phyloP scores from a whole-genome alignment of 2,329 filamentous ascomycete species.

The Arthrobotrys sphaeroides region DNA sequence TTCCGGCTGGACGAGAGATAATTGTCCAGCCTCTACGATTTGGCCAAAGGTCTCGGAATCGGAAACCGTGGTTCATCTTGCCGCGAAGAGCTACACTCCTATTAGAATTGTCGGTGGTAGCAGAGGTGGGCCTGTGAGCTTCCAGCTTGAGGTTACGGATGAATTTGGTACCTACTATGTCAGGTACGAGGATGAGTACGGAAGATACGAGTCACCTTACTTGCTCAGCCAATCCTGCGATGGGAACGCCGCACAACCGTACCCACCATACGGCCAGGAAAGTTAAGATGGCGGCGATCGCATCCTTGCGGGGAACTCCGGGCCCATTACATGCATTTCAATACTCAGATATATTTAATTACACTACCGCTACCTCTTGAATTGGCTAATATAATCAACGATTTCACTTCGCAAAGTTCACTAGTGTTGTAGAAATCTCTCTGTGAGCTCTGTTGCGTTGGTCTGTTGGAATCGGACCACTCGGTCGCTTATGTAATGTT shows the following conservation, averaged over 20 bases:
- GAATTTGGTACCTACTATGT: background rate
- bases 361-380: no score
- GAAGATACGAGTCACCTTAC: background rate
- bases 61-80: background rate
- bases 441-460: no score
- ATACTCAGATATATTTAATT: no score
- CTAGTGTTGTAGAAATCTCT: no score
- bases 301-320: no score
- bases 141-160: background rate
- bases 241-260: background rate
- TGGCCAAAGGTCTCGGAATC: background rate
- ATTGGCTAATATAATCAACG: no score
- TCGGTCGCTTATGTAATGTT: no score
- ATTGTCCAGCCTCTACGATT: background rate
- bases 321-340: no score
- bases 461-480: no score
- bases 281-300: no score
- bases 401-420: no score
- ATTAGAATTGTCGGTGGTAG: background rate
- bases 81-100: background rate
- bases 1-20: constrained; percentile 3
- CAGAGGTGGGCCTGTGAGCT: background rate
- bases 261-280: background rate
- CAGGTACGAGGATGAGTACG: background rate
- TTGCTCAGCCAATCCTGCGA: background rate